Base-by-base conservation (phyloP, 169 alveolate species). In the Prorocentrum cordatum region DNA sequence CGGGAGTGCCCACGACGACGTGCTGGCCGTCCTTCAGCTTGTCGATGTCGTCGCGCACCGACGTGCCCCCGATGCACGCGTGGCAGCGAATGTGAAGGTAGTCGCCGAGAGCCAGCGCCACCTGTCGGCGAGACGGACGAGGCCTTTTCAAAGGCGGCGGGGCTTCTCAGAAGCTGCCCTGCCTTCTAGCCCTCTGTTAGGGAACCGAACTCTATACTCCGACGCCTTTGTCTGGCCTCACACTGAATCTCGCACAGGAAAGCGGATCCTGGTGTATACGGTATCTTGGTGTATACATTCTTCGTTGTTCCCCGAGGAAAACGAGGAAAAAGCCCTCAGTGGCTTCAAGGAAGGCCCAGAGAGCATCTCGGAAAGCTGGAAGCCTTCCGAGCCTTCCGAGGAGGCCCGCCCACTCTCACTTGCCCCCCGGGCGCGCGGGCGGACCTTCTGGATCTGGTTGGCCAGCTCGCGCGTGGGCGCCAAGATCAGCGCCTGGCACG, bases 1-100 rank as follows among this genome's bases (percentile, higher is more conserved):
- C 99, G 18, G 99, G 99, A 29, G 99, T 99, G 5, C 99, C 99
- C 61, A 98, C 99, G 16, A 99, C 98, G 87, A 98, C 96, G 94
- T 99, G 99, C n/a, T 97, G 99, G 20, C 99, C 99, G 58, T 95
- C 96, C 92, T 96, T 95, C 71, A 98, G 95, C 68, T 94, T 96
- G 92, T 96, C 95, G 80, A 97, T 96, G 90, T 98, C 99, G 64
- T 98, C 99, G 83, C 98, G 95, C 58, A 98, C 97, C 35, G 95
- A 96, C n/a, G 99, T 98, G 26, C 99, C 99, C 24, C 99, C 99
- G 26, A 98, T 97, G 86, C 99, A 97, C 24, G 99, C 99, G 92
- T 97, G 98, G 89, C 98, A 77, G 29, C 83, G 92, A 42, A 94
- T 94, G 45, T 93, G 82, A 80, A 93, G 91, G 93, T 92, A 94